A percentile compares a stretch with the other conserved stretches of the same genome.
phyloP scores from a whole-genome alignment of 805 yeast species.

The Candida schatavii region DNA sequence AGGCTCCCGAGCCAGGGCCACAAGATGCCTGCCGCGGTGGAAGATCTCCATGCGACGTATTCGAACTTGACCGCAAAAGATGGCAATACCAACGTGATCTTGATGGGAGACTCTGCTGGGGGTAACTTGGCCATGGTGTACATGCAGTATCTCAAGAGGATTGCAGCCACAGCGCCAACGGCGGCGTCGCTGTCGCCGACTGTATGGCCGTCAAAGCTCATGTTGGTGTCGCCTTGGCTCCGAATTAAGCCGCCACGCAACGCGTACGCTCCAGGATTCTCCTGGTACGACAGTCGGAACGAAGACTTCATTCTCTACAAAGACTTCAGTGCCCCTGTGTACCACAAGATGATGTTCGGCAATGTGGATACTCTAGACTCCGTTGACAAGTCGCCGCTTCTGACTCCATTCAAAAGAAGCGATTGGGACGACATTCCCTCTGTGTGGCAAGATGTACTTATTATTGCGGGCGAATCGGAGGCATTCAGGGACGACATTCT shows the following conservation, averaged over 20 bases:
- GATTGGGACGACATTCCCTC: conserved; percentile 1
- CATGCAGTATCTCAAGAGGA: conserved; percentile 24
- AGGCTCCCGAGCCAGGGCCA: conserved; percentile 26
- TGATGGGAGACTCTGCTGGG: conserved; percentile 45
- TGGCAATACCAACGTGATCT: conserved; percentile 25
- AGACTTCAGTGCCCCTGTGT: not conserved
- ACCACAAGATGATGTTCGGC: not conserved
- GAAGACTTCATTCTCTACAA: not conserved
- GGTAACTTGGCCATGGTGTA: conserved; percentile 35
- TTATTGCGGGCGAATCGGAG: not conserved
- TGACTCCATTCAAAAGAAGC: not conserved
- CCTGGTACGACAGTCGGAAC: conserved; percentile 12
- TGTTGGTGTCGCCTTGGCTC: not conserved
- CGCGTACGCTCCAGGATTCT: not conserved
- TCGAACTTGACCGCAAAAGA: conserved; percentile 15
- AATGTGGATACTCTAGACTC: not conserved
- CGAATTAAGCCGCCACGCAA: not conserved
- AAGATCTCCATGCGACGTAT: conserved; percentile 29
- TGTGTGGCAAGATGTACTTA: not conserved
- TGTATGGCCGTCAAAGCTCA: not conserved
- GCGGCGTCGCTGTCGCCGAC: conserved; percentile 8
- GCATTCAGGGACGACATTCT: conserved; percentile 1
- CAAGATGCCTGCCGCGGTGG: conserved; percentile 30
- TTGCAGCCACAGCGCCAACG: not conserved
- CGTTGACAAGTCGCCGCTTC: not conserved